Evolutionary conservation across 1,284 basidiomycete genomes (phyloP).

Genomic region (Ustilago trichophora): DNA sequence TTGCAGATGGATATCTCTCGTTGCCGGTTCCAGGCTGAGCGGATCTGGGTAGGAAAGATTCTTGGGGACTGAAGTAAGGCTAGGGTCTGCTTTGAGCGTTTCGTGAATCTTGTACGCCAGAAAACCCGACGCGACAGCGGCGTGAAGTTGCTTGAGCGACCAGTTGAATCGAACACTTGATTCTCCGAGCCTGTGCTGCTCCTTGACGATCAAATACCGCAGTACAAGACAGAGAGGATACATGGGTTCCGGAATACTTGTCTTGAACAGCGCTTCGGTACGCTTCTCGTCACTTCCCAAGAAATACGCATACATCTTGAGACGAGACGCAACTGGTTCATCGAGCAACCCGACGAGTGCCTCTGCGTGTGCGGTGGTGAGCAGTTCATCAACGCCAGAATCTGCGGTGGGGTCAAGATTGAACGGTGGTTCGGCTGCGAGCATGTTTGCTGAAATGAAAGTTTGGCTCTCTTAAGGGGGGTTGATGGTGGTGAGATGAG

Average conservation of each 20-base stretch:
- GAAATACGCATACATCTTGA: slow-evolving; percentile 30
- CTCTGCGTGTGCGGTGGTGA: slow-evolving; percentile 18
- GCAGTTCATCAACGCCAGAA: slow-evolving; percentile 5
- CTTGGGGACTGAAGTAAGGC: slow-evolving; percentile 12
- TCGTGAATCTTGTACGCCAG: slow-evolving; percentile 22
- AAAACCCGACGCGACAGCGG: slow-evolving; percentile 22
- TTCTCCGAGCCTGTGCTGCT: slow-evolving; percentile 35
- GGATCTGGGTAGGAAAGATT: slow-evolving; percentile 15
- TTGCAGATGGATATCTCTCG: slow-evolving; percentile 35
- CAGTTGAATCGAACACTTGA: slow-evolving; percentile 40
- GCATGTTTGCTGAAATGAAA: slow-evolving; percentile 13
- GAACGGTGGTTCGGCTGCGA: slow-evolving; percentile 22
- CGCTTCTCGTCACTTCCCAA: slow-evolving; percentile 27
- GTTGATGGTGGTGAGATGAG: background rate
- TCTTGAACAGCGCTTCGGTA: slow-evolving; percentile 9
- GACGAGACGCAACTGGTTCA: slow-evolving; percentile 25
- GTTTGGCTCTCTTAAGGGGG: background rate
- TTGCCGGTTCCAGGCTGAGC: slow-evolving; percentile 30
- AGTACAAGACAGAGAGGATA: slow-evolving; percentile 40
- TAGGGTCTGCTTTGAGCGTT: slow-evolving; percentile 24
- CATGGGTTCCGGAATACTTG: slow-evolving; percentile 16
- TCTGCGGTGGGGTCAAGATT: background rate
- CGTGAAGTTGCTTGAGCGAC: slow-evolving; percentile 39
- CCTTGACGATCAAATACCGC: slow-evolving; percentile 39
- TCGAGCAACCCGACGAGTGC: slow-evolving; percentile 18